Evolutionary conservation across 140 eudicot species (phyloP).

Genomic region (Bidens hawaiensis): DNA sequence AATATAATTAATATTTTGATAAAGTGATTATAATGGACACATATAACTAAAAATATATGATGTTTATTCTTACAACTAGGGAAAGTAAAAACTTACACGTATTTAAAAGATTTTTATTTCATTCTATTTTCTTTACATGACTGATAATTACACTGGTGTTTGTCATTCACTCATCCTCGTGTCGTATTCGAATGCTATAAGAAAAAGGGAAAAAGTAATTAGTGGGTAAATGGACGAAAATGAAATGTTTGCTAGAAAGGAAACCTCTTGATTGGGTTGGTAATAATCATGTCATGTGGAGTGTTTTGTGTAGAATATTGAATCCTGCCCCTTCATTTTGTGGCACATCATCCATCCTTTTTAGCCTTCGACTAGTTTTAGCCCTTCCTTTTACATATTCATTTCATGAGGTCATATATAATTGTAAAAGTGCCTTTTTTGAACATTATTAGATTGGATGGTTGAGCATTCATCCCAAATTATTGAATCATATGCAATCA

Average conservation of each 20-base stretch:
- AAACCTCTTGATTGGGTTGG: slow-evolving; percentile 31
- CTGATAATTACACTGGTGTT: neutral
- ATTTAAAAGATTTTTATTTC: neutral
- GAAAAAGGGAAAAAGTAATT: neutral
- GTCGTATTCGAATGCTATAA: neutral
- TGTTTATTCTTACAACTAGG: too few relatives aligned
- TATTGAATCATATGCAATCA: too few relatives aligned
- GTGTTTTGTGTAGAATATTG: slow-evolving; percentile 25
- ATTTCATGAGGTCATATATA: slow-evolving; percentile 3
- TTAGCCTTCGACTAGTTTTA: slow-evolving; percentile 9
- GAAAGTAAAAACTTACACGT: too few relatives aligned
- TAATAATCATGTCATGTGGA: slow-evolving; percentile 35
- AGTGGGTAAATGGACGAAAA: slow-evolving; percentile 4
- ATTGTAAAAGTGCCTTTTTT: neutral
- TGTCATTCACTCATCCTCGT: too few relatives aligned
- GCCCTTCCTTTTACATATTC: slow-evolving; percentile 10
- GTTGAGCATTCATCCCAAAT: neutral
- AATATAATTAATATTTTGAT: too few relatives aligned
- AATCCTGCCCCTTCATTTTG: slow-evolving; percentile 25
- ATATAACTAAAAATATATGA: too few relatives aligned
- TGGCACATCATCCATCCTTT: slow-evolving; percentile 12
- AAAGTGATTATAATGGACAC: too few relatives aligned
- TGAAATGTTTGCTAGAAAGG: slow-evolving; percentile 24
- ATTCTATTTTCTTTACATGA: neutral
- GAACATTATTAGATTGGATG: neutral